These are phyloP conservation scores for Termitomyces eurrhizus DNA, from an alignment of 768 basidiomycete species.

Conservation along the genomic window DNA sequence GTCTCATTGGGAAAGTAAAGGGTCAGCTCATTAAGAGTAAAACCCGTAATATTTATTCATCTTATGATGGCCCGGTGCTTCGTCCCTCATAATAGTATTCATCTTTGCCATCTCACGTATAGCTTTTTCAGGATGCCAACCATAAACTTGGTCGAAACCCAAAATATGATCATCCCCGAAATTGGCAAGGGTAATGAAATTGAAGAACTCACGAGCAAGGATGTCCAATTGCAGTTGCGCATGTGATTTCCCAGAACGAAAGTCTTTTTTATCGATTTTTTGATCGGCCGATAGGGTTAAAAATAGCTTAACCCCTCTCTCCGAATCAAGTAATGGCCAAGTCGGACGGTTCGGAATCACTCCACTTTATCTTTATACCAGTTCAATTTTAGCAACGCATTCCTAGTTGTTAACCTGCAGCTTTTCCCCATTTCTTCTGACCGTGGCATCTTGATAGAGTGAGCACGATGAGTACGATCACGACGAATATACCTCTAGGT, in stretches of 20 bases:
- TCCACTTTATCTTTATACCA: background rate
- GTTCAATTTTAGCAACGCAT: background rate
- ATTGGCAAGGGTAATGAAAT: too few species aligned
- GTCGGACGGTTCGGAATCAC: background rate
- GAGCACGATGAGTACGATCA: conserved; percentile 12
- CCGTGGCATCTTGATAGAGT: conserved; percentile 2
- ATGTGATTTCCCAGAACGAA: background rate
- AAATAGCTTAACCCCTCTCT: background rate
- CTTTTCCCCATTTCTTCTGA: background rate
- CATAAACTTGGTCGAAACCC: too few species aligned
- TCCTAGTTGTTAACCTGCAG: background rate
- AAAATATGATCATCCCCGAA: too few species aligned
- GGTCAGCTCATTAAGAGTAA: too few species aligned
- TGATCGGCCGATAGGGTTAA: conserved; percentile 1
- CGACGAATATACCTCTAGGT: conserved; percentile 37
- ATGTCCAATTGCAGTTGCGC: too few species aligned
- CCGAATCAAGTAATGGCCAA: background rate
- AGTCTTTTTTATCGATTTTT: background rate
- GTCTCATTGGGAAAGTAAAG: too few species aligned
- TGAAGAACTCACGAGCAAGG: too few species aligned
- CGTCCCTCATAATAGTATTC: too few species aligned
- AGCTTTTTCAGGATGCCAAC: too few species aligned
- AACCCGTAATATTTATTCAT: too few species aligned
- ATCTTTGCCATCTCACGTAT: too few species aligned
- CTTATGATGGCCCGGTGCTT: too few species aligned